Percentiles rank a stretch among this genome's conserved stretches.
These are phyloP conservation scores for Hygrophorus pudorinus DNA, from an alignment of 768 basidiomycete genomes.

Conservation along the genomic window DNA sequence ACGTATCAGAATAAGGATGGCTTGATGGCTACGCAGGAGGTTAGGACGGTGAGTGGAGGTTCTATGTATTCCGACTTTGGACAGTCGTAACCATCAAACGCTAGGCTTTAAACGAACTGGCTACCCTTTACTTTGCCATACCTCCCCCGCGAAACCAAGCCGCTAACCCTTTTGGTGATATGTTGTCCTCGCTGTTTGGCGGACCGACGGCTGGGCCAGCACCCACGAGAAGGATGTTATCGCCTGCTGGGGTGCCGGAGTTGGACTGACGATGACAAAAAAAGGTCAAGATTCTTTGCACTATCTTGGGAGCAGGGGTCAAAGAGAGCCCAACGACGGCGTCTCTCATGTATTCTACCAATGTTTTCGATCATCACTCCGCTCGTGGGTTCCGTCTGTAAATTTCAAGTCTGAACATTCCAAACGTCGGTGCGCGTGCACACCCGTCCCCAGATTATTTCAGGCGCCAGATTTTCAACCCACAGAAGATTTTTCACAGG, in stretches of 20 bases:
- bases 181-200: constrained; percentile 84
- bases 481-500: constrained; percentile 19
- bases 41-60: constrained; percentile 44
- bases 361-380: too few species aligned
- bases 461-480: too few species aligned
- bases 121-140: constrained; percentile 76
- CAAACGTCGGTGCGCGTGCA: too few species aligned
- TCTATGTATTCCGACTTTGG: not conserved
- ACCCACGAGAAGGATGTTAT: constrained; percentile 32
- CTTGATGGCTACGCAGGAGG: constrained; percentile 46
- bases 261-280: not conserved
- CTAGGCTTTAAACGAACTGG: constrained; percentile 62
- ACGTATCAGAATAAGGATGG: constrained; percentile 74
- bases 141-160: constrained; percentile 63
- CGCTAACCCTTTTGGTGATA: constrained; percentile 77
- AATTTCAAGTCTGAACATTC: too few species aligned
- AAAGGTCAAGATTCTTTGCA: not conserved
- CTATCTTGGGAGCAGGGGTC: too few species aligned
- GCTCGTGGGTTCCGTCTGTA: too few species aligned
- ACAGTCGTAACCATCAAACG: not conserved
- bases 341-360: too few species aligned
- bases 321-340: too few species aligned
- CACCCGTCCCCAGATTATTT: too few species aligned
- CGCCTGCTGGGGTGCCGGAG: constrained; percentile 22
- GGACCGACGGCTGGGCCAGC: constrained; percentile 36